Percentiles rank a stretch among this genome's conserved stretches.
Conservation (phyloP, 2,329 filamentous ascomycete species). For the Neopestalotiopsis rosae region DNA sequence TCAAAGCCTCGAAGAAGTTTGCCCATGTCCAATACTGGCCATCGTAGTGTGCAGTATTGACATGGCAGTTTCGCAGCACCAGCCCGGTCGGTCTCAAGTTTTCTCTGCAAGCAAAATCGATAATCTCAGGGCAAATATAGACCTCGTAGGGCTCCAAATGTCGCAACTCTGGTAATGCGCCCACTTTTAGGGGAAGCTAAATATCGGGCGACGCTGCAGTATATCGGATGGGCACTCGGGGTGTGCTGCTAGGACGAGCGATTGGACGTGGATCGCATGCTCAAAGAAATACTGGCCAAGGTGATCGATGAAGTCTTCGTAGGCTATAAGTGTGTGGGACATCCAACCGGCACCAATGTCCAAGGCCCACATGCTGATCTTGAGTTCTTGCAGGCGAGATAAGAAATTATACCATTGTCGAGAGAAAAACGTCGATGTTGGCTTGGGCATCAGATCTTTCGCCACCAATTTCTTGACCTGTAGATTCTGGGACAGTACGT, state of each 20-base stretch:
- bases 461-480: neutral
- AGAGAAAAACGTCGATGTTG: neutral
- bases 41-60: neutral
- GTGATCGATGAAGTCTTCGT: neutral
- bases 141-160: neutral
- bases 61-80: neutral
- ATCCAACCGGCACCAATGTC: neutral
- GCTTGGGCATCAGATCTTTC: neutral
- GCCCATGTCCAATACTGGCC: neutral
- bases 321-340: neutral
- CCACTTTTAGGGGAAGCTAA: neutral
- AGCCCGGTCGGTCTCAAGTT: neutral
- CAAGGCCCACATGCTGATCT: neutral
- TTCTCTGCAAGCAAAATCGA: neutral
- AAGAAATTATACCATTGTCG: neutral
- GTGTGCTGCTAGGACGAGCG: neutral
- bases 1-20: neutral
- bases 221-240: neutral
- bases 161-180: neutral
- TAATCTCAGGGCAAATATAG: neutral
- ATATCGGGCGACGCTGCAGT: rapidly evolving
- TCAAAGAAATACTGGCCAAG: neutral
- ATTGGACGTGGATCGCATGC: neutral
- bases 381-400: neutral
- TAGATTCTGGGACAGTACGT: neutral